Evolutionary conservation across 306 rosid species (phyloP).

Genomic region (Erythrophleum fordii): DNA sequence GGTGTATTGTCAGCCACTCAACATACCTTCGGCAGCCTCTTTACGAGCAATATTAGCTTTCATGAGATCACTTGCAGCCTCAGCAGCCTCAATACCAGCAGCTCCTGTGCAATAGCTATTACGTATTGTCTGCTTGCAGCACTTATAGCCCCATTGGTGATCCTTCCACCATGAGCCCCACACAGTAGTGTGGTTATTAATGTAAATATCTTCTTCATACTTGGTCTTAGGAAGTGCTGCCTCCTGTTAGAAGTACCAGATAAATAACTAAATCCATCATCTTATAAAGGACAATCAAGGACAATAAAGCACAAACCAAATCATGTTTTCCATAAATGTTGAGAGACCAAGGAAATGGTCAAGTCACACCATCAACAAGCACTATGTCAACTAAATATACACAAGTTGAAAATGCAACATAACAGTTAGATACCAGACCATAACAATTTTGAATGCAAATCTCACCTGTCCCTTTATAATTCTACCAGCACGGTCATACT

Average conservation of each 20-base stretch:
- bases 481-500: conserved; percentile 57
- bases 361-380: background rate
- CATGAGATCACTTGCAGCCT: conserved; percentile 70
- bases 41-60: conserved; percentile 81
- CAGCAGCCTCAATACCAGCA: conserved; percentile 66
- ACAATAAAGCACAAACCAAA: background rate
- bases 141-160: conserved; percentile 79
- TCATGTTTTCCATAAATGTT: background rate
- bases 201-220: conserved; percentile 63
- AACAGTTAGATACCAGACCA: background rate
- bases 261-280: background rate
- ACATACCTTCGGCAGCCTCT: conserved; percentile 55
- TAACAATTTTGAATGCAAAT: background rate
- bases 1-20: background rate
- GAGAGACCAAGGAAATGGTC: background rate
- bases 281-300: background rate
- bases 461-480: conserved; percentile 41
- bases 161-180: conserved; percentile 90
- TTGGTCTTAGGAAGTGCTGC: conserved; percentile 61
- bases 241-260: conserved; percentile 42
- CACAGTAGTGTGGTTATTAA: conserved; percentile 67
- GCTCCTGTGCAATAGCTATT: conserved; percentile 68
- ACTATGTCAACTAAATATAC: background rate
- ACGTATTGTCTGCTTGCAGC: conserved; percentile 63
- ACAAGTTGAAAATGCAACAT: background rate